A percentile compares a stretch with the other conserved stretches of the same genome.
Evolutionary conservation across 768 basidiomycete species (phyloP).

Genomic region (Naganishia friedmannii): DNA sequence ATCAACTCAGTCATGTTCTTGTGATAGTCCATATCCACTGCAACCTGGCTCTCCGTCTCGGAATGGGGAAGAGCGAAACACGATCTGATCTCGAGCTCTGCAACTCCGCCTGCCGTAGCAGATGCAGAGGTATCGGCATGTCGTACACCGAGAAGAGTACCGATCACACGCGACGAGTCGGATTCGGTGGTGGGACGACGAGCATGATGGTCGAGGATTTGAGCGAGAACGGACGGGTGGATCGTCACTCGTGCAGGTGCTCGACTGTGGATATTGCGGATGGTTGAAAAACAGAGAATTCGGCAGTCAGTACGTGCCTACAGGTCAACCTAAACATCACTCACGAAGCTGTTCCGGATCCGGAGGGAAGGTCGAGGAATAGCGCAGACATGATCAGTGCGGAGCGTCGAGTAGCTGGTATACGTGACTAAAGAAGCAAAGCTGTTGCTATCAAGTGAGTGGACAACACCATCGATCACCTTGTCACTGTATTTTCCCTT

Average conservation of each 20-base stretch:
- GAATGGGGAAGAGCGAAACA: slow-evolving; percentile 90
- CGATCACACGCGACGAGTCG: slow-evolving; percentile 69
- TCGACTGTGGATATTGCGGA: slow-evolving; percentile 32
- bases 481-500: slow-evolving; percentile 11
- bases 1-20: slow-evolving; percentile 87
- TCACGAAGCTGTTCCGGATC: slow-evolving; percentile 20
- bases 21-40: slow-evolving; percentile 95
- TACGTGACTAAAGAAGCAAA: background rate
- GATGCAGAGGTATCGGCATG: slow-evolving; percentile 52
- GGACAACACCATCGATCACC: slow-evolving; percentile 19
- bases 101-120: slow-evolving; percentile 43
- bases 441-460: background rate
- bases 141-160: slow-evolving; percentile 84
- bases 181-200: slow-evolving; percentile 75
- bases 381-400: slow-evolving; percentile 18
- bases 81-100: slow-evolving; percentile 71
- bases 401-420: background rate
- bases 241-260: slow-evolving; percentile 60
- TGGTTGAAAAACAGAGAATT: background rate
- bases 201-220: slow-evolving; percentile 94
- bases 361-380: slow-evolving; percentile 28
- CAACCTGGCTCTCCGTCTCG: slow-evolving; percentile 87
- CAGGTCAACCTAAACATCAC: background rate
- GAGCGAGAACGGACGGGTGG: slow-evolving; percentile 87
- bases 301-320: background rate